A percentile compares a stretch with the other conserved stretches of the same genome.
Conservation (phyloP, 2,329 filamentous ascomycete species). For the Ceratocystis ficicola region DNA sequence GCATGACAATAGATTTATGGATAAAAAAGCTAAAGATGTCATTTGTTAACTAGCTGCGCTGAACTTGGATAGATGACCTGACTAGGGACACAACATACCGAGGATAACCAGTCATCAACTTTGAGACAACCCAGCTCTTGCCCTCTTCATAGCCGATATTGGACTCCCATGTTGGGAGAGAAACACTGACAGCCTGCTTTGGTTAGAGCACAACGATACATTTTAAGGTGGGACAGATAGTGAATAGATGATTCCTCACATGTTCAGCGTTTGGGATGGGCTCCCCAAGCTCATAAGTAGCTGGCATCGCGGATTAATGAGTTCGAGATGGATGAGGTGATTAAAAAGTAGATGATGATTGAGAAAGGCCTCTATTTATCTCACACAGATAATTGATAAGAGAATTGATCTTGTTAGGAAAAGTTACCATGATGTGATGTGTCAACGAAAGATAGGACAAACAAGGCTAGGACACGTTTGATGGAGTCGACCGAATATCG, state of each 20-base stretch:
- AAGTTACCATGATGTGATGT: background rate
- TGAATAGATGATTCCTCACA: conserved; percentile 38
- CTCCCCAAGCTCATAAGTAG: conserved; percentile 46
- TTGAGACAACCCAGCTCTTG: conserved; percentile 68
- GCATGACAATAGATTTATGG: conserved; percentile 65
- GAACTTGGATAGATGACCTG: conserved; percentile 18
- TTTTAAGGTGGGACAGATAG: too few relatives aligned
- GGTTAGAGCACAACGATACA: too few relatives aligned
- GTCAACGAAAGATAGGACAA: background rate
- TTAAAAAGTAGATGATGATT: background rate
- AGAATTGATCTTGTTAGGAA: background rate
- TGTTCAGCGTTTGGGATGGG: conserved; percentile 70
- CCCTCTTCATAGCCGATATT: conserved; percentile 94
- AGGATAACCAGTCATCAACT: conserved; percentile 85
- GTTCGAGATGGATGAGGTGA: background rate
- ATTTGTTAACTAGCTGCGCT: background rate
- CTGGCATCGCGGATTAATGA: conserved; percentile 32
- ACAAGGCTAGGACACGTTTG: background rate
- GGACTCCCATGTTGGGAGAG: conserved; percentile 80
- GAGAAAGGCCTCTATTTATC: background rate
- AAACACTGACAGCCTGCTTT: conserved; percentile 80
- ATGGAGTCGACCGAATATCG: background rate
- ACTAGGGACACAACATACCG: conserved; percentile 38
- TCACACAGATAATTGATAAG: background rate
- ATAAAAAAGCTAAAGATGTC: conserved; percentile 63